Evolutionary conservation across 495 filamentous ascomycete genomes (phyloP).

Genomic region (Schizothecium vesticola): DNA sequence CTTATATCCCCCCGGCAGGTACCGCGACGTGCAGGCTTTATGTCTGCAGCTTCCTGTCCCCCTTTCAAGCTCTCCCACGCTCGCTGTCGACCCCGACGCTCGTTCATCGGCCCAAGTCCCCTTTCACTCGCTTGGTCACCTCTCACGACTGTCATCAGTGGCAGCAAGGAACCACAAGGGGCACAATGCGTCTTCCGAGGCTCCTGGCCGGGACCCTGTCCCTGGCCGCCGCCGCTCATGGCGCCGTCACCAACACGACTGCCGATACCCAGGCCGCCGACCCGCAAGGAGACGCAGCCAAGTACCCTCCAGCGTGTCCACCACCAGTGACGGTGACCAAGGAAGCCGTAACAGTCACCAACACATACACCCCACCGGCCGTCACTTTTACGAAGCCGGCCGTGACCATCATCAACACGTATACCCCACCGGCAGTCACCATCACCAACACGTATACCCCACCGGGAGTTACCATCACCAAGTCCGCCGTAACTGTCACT

Average conservation of each 20-base stretch:
- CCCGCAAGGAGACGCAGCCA: background rate
- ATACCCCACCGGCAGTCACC: background rate
- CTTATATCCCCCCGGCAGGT: constrained; percentile 28
- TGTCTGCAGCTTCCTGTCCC: constrained; percentile 9
- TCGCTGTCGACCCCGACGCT: constrained; percentile 24
- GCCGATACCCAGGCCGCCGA: constrained; percentile 9
- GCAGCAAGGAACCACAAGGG: constrained; percentile 2
- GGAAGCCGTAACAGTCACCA: background rate
- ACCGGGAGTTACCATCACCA: background rate
- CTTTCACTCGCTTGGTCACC: constrained; percentile 16
- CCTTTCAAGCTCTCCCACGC: constrained; percentile 15
- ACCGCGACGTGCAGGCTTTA: constrained; percentile 12
- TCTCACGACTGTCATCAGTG: constrained; percentile 7
- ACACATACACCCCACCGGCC: background rate
- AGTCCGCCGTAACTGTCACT: constrained; percentile 4
- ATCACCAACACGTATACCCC: background rate
- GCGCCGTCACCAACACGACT: constrained; percentile 8
- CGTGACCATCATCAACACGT: background rate
- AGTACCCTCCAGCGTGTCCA: background rate
- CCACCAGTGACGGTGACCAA: background rate
- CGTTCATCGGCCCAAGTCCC: constrained; percentile 12
- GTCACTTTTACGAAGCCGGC: background rate
- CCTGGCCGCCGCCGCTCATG: constrained; percentile 19
- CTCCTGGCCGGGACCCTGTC: constrained; percentile 24
- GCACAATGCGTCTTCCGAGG: constrained; percentile 27